Evolutionary conservation across 116 monocot genomes (phyloP).

Genomic region (Trichopus zeylanicus): DNA sequence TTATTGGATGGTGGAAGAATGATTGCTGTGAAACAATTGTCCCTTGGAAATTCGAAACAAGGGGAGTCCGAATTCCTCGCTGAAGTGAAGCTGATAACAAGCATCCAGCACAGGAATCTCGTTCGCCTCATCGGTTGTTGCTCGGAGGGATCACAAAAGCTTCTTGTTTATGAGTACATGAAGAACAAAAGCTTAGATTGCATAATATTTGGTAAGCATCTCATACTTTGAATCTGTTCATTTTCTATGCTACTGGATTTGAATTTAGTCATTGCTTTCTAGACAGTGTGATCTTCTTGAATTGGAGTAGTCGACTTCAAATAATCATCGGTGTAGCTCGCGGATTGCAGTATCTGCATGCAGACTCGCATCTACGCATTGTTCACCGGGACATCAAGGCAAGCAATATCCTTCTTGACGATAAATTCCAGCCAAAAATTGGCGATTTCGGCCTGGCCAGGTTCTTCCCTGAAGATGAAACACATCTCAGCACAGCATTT

Average conservation of each 20-base stretch:
- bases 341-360: neutral
- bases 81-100: conserved; percentile 48
- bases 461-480: neutral
- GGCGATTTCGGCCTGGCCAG: neutral
- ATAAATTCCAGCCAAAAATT: neutral
- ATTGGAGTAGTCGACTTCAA: neutral
- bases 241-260: too few relatives aligned
- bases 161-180: conserved; percentile 56
- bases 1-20: conserved; percentile 28
- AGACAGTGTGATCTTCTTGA: neutral
- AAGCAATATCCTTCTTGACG: neutral
- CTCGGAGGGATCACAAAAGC: conserved; percentile 38
- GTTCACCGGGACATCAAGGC: neutral
- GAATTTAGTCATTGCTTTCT: too few relatives aligned
- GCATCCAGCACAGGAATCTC: conserved; percentile 54
- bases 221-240: too few relatives aligned
- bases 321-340: neutral
- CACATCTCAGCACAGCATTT: neutral
- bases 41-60: conserved; percentile 36
- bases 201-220: conserved; percentile 29
- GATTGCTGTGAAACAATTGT: conserved; percentile 51
- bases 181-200: conserved; percentile 43
- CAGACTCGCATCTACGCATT: neutral
- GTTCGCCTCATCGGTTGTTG: conserved; percentile 49
- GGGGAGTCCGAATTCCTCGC: conserved; percentile 47